Base-by-base conservation (phyloP, 257 asterid species). In the Solanum bulbocastanum region DNA sequence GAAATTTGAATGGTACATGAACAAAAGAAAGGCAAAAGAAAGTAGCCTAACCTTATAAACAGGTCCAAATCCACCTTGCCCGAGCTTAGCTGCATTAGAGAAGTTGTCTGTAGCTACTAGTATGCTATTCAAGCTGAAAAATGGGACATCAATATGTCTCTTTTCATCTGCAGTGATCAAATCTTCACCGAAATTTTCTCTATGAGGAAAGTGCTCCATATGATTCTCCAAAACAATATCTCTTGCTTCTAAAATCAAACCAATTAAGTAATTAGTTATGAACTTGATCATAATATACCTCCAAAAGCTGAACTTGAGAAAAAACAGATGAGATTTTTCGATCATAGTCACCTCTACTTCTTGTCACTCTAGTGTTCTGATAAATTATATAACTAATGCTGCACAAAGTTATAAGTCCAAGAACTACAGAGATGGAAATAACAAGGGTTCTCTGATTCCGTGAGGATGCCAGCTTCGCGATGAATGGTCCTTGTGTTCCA, bases 1-100 rank as follows among this genome's bases (percentile, higher is more conserved):
- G 11, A 46, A n/a, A 27, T 75, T 10, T 8, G 30, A 62, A 15
- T 30, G 36, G 25, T 25, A 8, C 39, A 33, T 6, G 46, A 56
- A 14, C 30, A 20, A 56, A 37, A 5, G 44, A 9, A 39, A 7
- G 83, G 16, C 10, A 37, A 39, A 71, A 6, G 60, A 10, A 40
- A 4, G 84, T 16, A 13, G 14, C 27, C 65, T 23, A 35, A 91
- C 96, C 94, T 91, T 93, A 85, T 94, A 93, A 32, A 94, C 96
- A 8, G 95, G 94, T 22, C 98, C 95, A 83, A 92, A 93, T 83
- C 98, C 98, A 35, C 96, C 98, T 86, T 52, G 90, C 56, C 98
- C 98, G 5, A 94, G 93, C 91, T 91, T 92, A 88, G 92, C 90
- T 78, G 83, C 90, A 86, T 88, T 84, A 0, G 95, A 91, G 88